Evolutionary conservation across 176 grass and related monocot species (phyloP).

Genomic region (Carex littledalei): DNA sequence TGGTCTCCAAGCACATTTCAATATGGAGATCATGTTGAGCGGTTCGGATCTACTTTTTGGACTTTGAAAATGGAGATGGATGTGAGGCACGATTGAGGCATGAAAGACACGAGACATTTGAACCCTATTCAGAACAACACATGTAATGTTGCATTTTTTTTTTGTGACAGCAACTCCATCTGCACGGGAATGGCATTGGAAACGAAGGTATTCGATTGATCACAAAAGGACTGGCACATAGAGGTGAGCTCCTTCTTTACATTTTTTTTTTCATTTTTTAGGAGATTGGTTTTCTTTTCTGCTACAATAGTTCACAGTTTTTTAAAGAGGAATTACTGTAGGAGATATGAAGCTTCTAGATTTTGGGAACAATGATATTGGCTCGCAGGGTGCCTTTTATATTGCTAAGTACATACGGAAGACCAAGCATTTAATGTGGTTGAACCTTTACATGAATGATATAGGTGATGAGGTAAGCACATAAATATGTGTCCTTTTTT

Average conservation of each 20-base stretch:
- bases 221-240: conserved; percentile 67
- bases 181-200: conserved; percentile 91
- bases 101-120: too few species aligned
- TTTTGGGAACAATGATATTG: conserved; percentile 94
- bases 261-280: background rate
- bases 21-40: too few species aligned
- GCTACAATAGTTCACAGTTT: conserved; percentile 13
- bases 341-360: conserved; percentile 77
- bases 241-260: conserved; percentile 52
- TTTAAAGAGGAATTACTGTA: conserved; percentile 33
- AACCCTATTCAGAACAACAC: background rate
- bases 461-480: conserved; percentile 67
- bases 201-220: conserved; percentile 66
- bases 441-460: conserved; percentile 98
- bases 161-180: conserved; percentile 74
- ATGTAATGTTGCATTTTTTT: conserved; percentile 14
- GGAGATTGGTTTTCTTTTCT: conserved; percentile 12
- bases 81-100: too few species aligned
- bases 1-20: too few species aligned
- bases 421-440: conserved; percentile 76
- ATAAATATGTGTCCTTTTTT: conserved; percentile 16
- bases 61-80: too few species aligned
- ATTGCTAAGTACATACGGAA: conserved; percentile 72
- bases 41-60: too few species aligned
- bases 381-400: conserved; percentile 58